A percentile compares a stretch with the other conserved stretches of the same genome.
These are phyloP conservation scores for Poterioochromonas sp. DNA, from an alignment of 352 stramenopile species.

Conservation along the genomic window DNA sequence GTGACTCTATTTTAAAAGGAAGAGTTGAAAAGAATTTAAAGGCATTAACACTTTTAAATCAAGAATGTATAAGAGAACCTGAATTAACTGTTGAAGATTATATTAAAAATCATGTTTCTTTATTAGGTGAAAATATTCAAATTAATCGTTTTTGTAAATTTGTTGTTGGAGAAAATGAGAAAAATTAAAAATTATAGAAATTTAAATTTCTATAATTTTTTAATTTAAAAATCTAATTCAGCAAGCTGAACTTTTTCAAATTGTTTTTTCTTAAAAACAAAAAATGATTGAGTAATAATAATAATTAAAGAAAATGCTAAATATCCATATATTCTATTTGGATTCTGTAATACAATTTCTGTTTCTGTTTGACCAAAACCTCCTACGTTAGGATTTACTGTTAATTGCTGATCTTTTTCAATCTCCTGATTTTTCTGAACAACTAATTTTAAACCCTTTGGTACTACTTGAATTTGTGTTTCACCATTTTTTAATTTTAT, in stretches of 20 bases:
- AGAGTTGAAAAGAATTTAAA: conserved; percentile 34
- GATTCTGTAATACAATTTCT: conserved; percentile 45
- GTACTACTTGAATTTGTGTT: conserved; percentile 31
- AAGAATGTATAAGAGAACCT: conserved; percentile 27
- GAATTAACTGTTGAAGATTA: conserved; percentile 32
- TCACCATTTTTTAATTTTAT: conserved; percentile 28
- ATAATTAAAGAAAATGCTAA: conserved; percentile 42
- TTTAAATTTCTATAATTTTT: conserved; percentile 35
- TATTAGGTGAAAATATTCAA: conserved; percentile 35
- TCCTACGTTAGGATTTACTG: conserved; percentile 43
- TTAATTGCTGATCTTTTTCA: conserved; percentile 37
- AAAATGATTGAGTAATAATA: conserved; percentile 43
- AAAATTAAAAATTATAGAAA: conserved; percentile 36
- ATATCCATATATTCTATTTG: conserved; percentile 41
- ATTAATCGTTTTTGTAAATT: conserved; percentile 32
- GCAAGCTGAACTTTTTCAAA: conserved; percentile 40
- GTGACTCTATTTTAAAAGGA: conserved; percentile 29
- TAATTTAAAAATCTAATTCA: conserved; percentile 39
- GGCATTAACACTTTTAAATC: conserved; percentile 33
- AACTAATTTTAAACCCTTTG: conserved; percentile 34
- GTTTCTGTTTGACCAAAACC: conserved; percentile 41
- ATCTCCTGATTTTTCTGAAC: conserved; percentile 32
- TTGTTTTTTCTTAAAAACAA: conserved; percentile 39
- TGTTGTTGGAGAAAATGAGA: conserved; percentile 33
- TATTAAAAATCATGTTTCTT: conserved; percentile 35